Conservation (phyloP, 2,329 filamentous ascomycete genomes). For the Penicillium olsonii region DNA sequence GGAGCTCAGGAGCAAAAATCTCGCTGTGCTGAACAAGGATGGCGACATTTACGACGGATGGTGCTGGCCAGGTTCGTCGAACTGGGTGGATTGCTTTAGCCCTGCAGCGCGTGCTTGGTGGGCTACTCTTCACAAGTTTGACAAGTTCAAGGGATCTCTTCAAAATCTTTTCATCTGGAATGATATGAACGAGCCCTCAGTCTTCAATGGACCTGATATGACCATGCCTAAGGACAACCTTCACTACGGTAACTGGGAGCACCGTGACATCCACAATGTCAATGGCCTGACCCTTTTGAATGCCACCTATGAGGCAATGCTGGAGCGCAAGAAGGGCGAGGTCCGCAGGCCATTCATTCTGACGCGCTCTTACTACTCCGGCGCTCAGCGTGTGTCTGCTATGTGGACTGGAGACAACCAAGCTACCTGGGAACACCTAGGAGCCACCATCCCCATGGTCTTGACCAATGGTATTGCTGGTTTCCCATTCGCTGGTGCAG, state of each 20-base stretch:
- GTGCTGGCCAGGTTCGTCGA: slow-evolving; percentile 97
- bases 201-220: slow-evolving; percentile 97
- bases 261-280: slow-evolving; percentile 93
- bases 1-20: slow-evolving; percentile 78
- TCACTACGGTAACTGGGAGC: slow-evolving; percentile 89
- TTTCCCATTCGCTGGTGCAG: slow-evolving; percentile 90
- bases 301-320: slow-evolving; percentile 81
- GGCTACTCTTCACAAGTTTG: slow-evolving; percentile 83
- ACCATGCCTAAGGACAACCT: slow-evolving; percentile 99
- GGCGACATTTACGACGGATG: slow-evolving; percentile 88
- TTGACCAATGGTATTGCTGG: slow-evolving; percentile 89
- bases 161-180: slow-evolving; percentile 96
- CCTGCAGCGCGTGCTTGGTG: slow-evolving; percentile 92
- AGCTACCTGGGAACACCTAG: slow-evolving; percentile 87
- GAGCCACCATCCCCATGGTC: slow-evolving; percentile 89
- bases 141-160: slow-evolving; percentile 80
- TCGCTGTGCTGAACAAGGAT: slow-evolving; percentile 89
- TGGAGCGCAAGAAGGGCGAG: slow-evolving; percentile 84
- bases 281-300: slow-evolving; percentile 96
- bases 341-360: slow-evolving; percentile 84
- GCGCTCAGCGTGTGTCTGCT: slow-evolving; percentile 83
- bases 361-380: slow-evolving; percentile 88
- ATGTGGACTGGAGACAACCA: slow-evolving; percentile 99
- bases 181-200: slow-evolving; percentile 99
- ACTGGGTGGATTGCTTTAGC: slow-evolving; percentile 97